Percentiles rank a stretch among this genome's conserved stretches.
phyloP scores from a whole-genome alignment of 1,284 basidiomycete species.

The Coriolopsis trogii region DNA sequence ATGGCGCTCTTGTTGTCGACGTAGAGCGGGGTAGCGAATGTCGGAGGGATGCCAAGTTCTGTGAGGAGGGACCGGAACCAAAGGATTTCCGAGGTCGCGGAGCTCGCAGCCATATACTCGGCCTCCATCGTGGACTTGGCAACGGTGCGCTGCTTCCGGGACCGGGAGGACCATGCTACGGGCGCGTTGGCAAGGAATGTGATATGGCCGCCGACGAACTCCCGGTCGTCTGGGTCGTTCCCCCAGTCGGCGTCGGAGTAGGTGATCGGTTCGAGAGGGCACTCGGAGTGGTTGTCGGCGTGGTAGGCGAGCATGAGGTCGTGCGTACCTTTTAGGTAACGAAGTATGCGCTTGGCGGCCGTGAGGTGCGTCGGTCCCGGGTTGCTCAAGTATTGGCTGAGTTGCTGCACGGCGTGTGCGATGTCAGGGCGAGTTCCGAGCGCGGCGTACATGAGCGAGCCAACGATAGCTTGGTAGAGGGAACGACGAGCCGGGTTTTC shows the following conservation, averaged over 20 bases:
- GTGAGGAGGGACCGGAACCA: neutral
- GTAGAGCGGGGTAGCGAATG: too few species aligned
- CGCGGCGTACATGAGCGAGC: constrained; percentile 37
- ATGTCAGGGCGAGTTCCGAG: constrained; percentile 28
- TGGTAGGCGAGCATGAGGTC: constrained; percentile 8
- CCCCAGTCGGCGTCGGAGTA: constrained; percentile 12
- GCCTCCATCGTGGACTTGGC: constrained; percentile 4
- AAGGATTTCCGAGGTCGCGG: neutral
- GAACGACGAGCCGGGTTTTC: constrained; percentile 21
- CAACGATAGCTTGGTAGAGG: constrained; percentile 29
- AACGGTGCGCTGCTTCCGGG: constrained; percentile 5
- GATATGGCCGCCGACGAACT: constrained; percentile 8
- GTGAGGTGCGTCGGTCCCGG: constrained; percentile 10
- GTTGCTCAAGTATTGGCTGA: constrained; percentile 5
- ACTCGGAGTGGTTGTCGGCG: neutral
- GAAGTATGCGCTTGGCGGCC: constrained; percentile 11
- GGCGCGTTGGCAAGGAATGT: constrained; percentile 15
- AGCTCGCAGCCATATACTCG: neutral
- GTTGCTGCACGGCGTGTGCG: constrained; percentile 4
- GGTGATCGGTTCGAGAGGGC: neutral
- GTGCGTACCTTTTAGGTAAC: constrained; percentile 16
- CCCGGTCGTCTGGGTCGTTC: neutral
- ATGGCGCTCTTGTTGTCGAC: too few species aligned
- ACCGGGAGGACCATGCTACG: constrained; percentile 36
- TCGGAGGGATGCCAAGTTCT: too few species aligned